A percentile compares a stretch with the other conserved stretches of the same genome.
Evolutionary conservation across 495 filamentous ascomycete genomes (phyloP).

Genomic region (Aspergillus panamensis): DNA sequence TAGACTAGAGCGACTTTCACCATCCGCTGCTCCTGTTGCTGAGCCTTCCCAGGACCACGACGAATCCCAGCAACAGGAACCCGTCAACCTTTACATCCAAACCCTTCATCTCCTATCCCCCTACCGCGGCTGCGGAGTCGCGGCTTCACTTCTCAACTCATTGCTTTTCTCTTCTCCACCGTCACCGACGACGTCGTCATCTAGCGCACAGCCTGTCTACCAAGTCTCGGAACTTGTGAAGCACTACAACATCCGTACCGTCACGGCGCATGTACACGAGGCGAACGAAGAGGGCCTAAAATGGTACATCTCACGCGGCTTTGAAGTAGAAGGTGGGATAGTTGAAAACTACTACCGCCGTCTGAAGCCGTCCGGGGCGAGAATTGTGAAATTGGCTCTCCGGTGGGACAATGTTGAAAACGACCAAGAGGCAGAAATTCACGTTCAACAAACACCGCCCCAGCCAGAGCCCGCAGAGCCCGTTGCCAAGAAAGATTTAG

Average conservation of each 20-base stretch:
- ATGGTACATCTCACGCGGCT: slow-evolving; percentile 86
- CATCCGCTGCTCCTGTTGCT: background rate
- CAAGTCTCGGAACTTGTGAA: slow-evolving; percentile 48
- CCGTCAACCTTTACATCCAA: slow-evolving; percentile 74
- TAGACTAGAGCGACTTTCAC: slow-evolving; percentile 59
- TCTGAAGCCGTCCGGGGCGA: slow-evolving; percentile 75
- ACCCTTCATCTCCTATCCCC: slow-evolving; percentile 80
- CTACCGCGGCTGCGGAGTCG: slow-evolving; percentile 77
- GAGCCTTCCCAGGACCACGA: slow-evolving; percentile 14
- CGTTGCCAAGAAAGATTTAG: slow-evolving; percentile 11
- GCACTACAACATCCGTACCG: slow-evolving; percentile 47
- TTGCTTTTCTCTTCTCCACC: slow-evolving; percentile 47
- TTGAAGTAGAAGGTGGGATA: slow-evolving; percentile 54
- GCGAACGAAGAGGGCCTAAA: slow-evolving; percentile 78
- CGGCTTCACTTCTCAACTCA: slow-evolving; percentile 61
- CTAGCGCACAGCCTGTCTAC: slow-evolving; percentile 12
- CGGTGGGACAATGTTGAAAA: slow-evolving; percentile 25
- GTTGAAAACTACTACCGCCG: slow-evolving; percentile 80
- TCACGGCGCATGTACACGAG: slow-evolving; percentile 94
- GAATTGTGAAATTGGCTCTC: slow-evolving; percentile 59
- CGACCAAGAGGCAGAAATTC: background rate
- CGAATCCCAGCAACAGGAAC: slow-evolving; percentile 31
- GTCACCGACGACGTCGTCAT: slow-evolving; percentile 28
- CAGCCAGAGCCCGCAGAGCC: background rate
- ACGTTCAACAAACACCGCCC: background rate